Base-by-base conservation (phyloP, 208 protist species). In the Leishmania major region DNA sequence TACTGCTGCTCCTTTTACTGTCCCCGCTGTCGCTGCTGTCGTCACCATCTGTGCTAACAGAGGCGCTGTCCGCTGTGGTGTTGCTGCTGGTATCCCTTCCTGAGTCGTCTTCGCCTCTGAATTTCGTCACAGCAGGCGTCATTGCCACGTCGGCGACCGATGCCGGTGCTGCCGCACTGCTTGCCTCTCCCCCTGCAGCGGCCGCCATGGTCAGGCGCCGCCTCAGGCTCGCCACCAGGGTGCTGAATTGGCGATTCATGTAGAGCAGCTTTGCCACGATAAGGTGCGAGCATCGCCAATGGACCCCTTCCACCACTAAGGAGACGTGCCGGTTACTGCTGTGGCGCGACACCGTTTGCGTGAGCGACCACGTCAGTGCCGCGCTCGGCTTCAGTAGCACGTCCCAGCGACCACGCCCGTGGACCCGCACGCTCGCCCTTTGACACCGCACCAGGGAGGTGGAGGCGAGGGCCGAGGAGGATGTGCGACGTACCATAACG, bases 371-470 rank as follows among this genome's bases (percentile, higher is more conserved):
- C 40, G 78, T 84, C 64, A 95, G 67, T 19, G 78, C 76, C 0
- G 85, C 82, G 25, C 74, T 87, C 31, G 93, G 87, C 75, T 81
- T 73, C 51, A 96, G 59, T 1, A 94, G 71, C 25, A 86, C 86
- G 53, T 96, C 93, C 93, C 93, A 96, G 40, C 91, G 85, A 45
- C 93, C 93, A 72, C 93, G 90, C 60, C 93, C 93, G 83, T 94
- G 94, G 40, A 95, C 85, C 17, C 85, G 87, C 22, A 94, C 81
- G 43, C 85, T 81, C 11, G 86, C 77, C 49, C 53, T 49, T n/a
- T 91, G 80, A 37, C 87, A 85, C 64, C 87, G 92, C 43, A 86
- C 45, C 31, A 91, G 64, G 10, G 87, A 86, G 4, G 79, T 87
- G 70, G 77, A 47, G 47, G 78, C 49, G 76, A 81, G 28, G 62